These are phyloP conservation scores for Suillus subalutaceus DNA, from an alignment of 768 basidiomycete genomes.

Conservation along the genomic window DNA sequence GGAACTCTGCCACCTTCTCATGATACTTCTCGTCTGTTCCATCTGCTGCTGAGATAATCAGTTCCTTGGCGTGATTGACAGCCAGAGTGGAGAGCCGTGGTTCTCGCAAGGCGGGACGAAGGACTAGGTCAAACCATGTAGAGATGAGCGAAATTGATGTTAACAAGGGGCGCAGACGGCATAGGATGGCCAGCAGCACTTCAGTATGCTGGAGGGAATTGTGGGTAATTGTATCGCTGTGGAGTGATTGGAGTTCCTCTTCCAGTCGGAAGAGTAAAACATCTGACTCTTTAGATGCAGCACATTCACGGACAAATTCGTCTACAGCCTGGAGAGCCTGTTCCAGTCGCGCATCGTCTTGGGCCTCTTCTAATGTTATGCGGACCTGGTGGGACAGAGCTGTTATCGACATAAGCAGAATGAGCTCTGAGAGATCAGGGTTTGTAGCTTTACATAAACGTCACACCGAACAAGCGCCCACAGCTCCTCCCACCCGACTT, in stretches of 20 bases:
- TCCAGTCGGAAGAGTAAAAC: slow-evolving; percentile 54
- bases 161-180: slow-evolving; percentile 62
- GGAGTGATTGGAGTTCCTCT: slow-evolving; percentile 66
- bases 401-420: slow-evolving; percentile 36
- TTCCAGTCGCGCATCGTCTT: slow-evolving; percentile 52
- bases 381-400: slow-evolving; percentile 56
- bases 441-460: not conserved
- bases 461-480: not conserved
- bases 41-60: slow-evolving; percentile 65
- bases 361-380: slow-evolving; percentile 53
- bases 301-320: slow-evolving; percentile 54
- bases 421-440: slow-evolving; percentile 1
- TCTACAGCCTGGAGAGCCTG: slow-evolving; percentile 56
- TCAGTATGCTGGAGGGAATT: slow-evolving; percentile 63
- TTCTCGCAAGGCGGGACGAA: slow-evolving; percentile 78
- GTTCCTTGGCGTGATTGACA: slow-evolving; percentile 69
- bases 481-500: not conserved
- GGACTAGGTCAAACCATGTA: slow-evolving; percentile 79
- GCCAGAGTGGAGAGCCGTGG: slow-evolving; percentile 63
- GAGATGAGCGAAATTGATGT: slow-evolving; percentile 70
- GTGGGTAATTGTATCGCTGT: slow-evolving; percentile 67
- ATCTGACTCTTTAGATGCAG: slow-evolving; percentile 49
- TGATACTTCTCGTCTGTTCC: slow-evolving; percentile 44
- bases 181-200: slow-evolving; percentile 66
- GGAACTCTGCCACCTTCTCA: slow-evolving; percentile 65